Base-by-base conservation (phyloP, 495 filamentous ascomycete species). In the Hyaloscypha bicolor region DNA sequence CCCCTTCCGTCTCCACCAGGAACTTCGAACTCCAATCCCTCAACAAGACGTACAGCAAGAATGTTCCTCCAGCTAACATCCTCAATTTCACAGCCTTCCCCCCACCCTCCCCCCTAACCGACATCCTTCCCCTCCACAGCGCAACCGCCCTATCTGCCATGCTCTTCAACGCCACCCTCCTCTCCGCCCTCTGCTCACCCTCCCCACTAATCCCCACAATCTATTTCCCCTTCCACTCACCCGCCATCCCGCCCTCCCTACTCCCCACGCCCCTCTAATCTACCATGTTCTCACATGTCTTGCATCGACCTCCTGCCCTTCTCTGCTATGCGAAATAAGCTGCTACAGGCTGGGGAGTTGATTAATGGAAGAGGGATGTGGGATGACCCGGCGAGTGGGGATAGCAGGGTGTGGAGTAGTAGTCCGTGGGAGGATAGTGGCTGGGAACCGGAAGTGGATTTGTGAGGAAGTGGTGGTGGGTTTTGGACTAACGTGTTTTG, bases 401-500 rank as follows among this genome's bases (percentile, higher is more conserved):
- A 57, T 33, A 30, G 64, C 5, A 69, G 55, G 32, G 32, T 69
- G 12, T 69, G 67, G 67, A 56, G 62, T 31, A 29, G n/a, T 45
- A 48, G 35, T 21, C 57, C 62, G 11, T 70, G 63, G 63, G 59
- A 66, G 8, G 57, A 59, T 4, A 62, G 22, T 32, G 56, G 63
- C 11, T 70, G 68, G 63, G 68, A 70, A 52, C 14, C 63, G n/a
- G 35, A 52, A 2, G 59, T 52, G 35, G 9, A 25, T 70, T 70
- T 60, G 51, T 29, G 42, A 62, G 33, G 58, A 70, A 70, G 52
- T 70, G 60, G 68, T 70, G 68, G 59, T 66, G 60, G 30, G 29
- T 70, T 29, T 37, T 70, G 51, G 63, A 62, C 33, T 57, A 59
- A 3, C 51, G 56, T n/a, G 39, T 63, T 21, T 48, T 66, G 29